These are phyloP conservation scores for Trametes villosa DNA, from an alignment of 768 basidiomycete species.

Conservation along the genomic window DNA sequence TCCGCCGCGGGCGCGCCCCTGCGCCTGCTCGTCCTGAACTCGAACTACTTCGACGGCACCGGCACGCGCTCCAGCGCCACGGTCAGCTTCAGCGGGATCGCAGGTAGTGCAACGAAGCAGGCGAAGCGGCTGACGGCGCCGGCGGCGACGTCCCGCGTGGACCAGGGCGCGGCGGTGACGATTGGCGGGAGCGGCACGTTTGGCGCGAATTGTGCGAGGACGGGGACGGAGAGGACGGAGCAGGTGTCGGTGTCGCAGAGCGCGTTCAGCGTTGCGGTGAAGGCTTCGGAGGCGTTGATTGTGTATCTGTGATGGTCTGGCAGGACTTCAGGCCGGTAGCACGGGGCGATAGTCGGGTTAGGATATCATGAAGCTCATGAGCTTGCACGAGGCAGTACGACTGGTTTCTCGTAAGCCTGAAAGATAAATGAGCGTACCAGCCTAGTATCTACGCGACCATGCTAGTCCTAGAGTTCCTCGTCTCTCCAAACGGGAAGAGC, in stretches of 20 bases:
- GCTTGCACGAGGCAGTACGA: too few relatives aligned
- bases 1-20: constrained; percentile 28
- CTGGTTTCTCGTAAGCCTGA: too few relatives aligned
- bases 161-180: constrained; percentile 38
- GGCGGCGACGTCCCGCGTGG: constrained; percentile 37
- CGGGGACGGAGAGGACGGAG: constrained; percentile 36
- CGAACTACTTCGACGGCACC: constrained; percentile 39
- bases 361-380: too few relatives aligned
- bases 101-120: constrained; percentile 26
- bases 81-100: constrained; percentile 36
- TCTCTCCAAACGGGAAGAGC: too few relatives aligned
- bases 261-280: constrained; percentile 34
- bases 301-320: constrained; percentile 39
- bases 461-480: too few relatives aligned
- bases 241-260: constrained; percentile 29
- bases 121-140: constrained; percentile 42
- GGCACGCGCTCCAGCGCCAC: constrained; percentile 37
- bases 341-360: too few relatives aligned
- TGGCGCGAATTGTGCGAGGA: constrained; percentile 30
- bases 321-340: too few relatives aligned
- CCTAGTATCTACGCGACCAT: too few relatives aligned
- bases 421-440: too few relatives aligned
- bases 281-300: constrained; percentile 44
- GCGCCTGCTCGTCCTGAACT: constrained; percentile 42
- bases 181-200: constrained; percentile 41